Conservation (phyloP, 345 rosid genomes). For the Carallia brachiata region DNA sequence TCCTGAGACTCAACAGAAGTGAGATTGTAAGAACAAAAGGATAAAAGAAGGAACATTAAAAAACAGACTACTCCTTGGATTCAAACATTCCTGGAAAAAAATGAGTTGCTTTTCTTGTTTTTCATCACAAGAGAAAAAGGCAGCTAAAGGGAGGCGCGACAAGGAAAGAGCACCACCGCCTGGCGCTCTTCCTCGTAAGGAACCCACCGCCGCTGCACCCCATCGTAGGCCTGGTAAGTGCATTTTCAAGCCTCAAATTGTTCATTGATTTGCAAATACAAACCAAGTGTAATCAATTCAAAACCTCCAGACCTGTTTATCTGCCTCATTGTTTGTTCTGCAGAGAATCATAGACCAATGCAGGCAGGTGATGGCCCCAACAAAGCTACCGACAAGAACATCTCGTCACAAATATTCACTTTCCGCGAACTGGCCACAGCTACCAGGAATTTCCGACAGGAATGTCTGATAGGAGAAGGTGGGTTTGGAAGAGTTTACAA, state of each 20-base stretch:
- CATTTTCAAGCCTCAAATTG: background rate
- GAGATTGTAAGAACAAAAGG: background rate
- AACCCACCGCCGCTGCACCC: constrained; percentile 5
- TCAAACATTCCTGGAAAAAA: constrained; percentile 16
- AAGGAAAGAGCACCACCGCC: constrained; percentile 20
- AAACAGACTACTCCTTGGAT: background rate
- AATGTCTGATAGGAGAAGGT: constrained; percentile 90
- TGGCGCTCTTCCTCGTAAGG: constrained; percentile 18
- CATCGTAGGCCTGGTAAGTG: constrained; percentile 29
- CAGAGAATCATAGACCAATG: constrained; percentile 35
- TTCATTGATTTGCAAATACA: background rate
- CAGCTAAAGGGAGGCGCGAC: constrained; percentile 21
- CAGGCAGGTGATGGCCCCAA: constrained; percentile 20
- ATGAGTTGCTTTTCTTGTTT: constrained; percentile 90
- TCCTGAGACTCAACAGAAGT: background rate
- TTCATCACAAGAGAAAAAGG: constrained; percentile 52
- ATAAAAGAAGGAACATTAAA: background rate
- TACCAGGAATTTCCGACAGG: constrained; percentile 81
- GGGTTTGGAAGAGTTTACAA: constrained; percentile 94
- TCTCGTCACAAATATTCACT: constrained; percentile 72
- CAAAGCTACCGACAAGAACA: constrained; percentile 37
- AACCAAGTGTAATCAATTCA: background rate
- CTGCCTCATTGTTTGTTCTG: background rate
- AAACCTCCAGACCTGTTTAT: background rate
- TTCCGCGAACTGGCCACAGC: constrained; percentile 84